These are phyloP conservation scores for Globisporangium polare DNA, from an alignment of 352 stramenopile species.

Conservation along the genomic window DNA sequence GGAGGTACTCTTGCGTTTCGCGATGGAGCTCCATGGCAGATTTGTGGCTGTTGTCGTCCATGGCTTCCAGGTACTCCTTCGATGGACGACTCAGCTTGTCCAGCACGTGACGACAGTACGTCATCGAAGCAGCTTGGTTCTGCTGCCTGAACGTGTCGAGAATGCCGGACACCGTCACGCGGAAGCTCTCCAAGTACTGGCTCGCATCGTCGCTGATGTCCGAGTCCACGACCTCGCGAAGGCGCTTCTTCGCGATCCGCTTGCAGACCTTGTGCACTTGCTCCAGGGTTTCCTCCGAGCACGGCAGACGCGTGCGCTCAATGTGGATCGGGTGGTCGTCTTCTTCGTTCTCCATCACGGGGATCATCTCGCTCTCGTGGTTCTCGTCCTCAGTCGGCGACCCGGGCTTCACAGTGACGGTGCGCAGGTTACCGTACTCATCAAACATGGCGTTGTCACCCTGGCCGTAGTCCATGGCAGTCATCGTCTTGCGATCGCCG, in stretches of 20 bases:
- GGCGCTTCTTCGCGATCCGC: constrained; percentile 66
- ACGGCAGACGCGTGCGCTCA: constrained; percentile 67
- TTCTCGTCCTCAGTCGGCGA: constrained; percentile 30
- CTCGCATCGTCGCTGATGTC: constrained; percentile 59
- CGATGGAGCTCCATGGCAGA: constrained; percentile 74
- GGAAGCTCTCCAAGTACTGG: constrained; percentile 70
- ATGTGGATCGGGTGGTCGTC: constrained; percentile 24
- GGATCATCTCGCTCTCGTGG: constrained; percentile 59
- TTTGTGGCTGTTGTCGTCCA: constrained; percentile 34
- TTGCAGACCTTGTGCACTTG: constrained; percentile 70
- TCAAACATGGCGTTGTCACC: constrained; percentile 71
- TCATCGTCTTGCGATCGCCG: constrained; percentile 21
- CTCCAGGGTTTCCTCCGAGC: constrained; percentile 45
- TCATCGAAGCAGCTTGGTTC: constrained; percentile 80
- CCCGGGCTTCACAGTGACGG: constrained; percentile 23
- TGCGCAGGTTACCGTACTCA: constrained; percentile 65
- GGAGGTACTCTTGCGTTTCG: constrained; percentile 63
- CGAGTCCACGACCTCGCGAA: constrained; percentile 62
- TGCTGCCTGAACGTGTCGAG: constrained; percentile 65
- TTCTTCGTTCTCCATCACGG: constrained; percentile 57
- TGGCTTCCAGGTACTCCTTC: constrained; percentile 36
- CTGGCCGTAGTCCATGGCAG: constrained; percentile 52
- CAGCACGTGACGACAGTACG: constrained; percentile 73
- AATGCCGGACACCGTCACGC: constrained; percentile 30
- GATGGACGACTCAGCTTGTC: constrained; percentile 31